phyloP scores from a whole-genome alignment of 768 basidiomycete species.

The Tremella fuciformis region DNA sequence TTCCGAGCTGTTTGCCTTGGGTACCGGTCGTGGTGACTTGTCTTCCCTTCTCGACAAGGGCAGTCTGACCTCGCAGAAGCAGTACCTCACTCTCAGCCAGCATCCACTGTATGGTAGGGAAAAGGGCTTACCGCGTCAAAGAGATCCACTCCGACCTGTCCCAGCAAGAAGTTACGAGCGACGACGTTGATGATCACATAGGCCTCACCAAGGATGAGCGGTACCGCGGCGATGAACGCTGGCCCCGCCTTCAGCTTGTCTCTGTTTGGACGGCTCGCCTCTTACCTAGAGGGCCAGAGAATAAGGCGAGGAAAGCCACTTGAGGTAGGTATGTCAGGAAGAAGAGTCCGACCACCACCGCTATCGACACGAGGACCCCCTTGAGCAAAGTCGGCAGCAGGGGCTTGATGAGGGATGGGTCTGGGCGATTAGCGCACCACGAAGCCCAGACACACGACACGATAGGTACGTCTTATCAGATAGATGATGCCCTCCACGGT shows the following conservation, averaged over 20 bases:
- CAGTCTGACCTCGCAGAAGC: conserved; percentile 53
- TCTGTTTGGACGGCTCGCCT: not conserved
- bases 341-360: conserved; percentile 54
- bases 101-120: not conserved
- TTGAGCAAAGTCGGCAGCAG: conserved; percentile 46
- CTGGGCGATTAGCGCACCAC: conserved; percentile 17
- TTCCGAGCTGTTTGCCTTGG: conserved; percentile 57
- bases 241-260: not conserved
- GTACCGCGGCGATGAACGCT: conserved; percentile 59
- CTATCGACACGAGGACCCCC: conserved; percentile 37
- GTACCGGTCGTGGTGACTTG: conserved; percentile 46
- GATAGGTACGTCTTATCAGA: conserved; percentile 38
- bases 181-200: conserved; percentile 55
- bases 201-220: conserved; percentile 56
- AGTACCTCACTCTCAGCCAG: conserved; percentile 43
- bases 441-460: not conserved
- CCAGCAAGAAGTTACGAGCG: conserved; percentile 57
- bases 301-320: conserved; percentile 62
- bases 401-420: conserved; percentile 36
- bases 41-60: conserved; percentile 54
- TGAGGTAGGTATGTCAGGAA: conserved; percentile 62
- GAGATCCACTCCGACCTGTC: conserved; percentile 55
- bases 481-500: conserved; percentile 45
- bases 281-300: conserved; percentile 64
- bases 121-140: conserved; percentile 56